These are phyloP conservation scores for Salvia splendens DNA, from an alignment of 257 asterid genomes.

Conservation along the genomic window DNA sequence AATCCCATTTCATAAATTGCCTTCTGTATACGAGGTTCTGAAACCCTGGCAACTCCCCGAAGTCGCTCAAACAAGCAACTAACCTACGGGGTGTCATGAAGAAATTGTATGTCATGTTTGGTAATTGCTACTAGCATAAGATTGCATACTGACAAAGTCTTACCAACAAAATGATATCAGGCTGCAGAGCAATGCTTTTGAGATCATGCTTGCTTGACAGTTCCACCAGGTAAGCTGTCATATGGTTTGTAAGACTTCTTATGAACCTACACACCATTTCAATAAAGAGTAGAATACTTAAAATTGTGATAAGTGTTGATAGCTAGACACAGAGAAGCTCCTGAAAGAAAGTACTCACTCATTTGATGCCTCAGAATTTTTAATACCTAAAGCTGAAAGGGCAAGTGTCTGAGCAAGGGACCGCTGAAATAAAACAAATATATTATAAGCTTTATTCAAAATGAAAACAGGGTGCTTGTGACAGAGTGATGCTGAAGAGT, in stretches of 20 bases:
- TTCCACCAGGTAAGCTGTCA: conserved; percentile 69
- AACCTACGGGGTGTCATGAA: conserved; percentile 54
- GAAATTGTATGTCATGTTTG: conserved; percentile 20
- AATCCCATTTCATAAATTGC: conserved; percentile 88
- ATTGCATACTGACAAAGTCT: conserved; percentile 29
- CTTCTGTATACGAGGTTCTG: conserved; percentile 88
- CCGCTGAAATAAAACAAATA: conserved; percentile 59
- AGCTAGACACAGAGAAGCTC: conserved; percentile 4
- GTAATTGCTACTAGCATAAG: conserved; percentile 4
- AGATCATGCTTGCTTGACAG: conserved; percentile 72
- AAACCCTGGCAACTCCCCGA: conserved; percentile 93
- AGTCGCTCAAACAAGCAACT: conserved; percentile 93
- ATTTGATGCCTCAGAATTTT: conserved; percentile 54
- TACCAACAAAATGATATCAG: conserved; percentile 83
- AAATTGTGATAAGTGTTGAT: conserved; percentile 32
- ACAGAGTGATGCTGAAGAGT: conserved; percentile 5
- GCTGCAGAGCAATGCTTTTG: conserved; percentile 76
- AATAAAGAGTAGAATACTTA: conserved; percentile 25
- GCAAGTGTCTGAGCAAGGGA: conserved; percentile 88
- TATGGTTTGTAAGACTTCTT: conserved; percentile 67
- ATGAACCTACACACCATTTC: conserved; percentile 55
- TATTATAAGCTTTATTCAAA: conserved; percentile 9
- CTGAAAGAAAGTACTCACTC: conserved; percentile 52
- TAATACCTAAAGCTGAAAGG: conserved; percentile 76
- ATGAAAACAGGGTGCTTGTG: not conserved